phyloP scores from a whole-genome alignment of 176 grass and related monocot genomes.

The Tillandsia leiboldiana region DNA sequence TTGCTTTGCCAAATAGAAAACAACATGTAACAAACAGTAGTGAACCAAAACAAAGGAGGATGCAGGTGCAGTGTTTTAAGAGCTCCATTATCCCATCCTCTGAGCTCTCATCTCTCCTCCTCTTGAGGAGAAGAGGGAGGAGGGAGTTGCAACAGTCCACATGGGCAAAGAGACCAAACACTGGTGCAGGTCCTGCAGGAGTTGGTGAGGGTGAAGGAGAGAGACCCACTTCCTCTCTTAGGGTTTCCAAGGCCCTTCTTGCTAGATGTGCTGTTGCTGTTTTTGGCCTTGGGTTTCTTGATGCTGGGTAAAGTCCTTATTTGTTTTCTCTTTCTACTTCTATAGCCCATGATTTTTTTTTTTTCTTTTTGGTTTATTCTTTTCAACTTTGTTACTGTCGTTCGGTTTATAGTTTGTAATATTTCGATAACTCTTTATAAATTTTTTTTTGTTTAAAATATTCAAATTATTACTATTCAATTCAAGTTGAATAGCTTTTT shows the following conservation, averaged over 20 bases:
- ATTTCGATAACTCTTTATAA: no score
- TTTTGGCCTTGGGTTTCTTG: conserved; percentile 76
- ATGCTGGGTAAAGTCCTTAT: conserved; percentile 47
- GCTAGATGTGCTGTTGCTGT: conserved; percentile 40
- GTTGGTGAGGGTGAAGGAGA: neutral
- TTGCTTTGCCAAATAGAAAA: no score
- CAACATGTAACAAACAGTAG: neutral
- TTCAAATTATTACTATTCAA: no score
- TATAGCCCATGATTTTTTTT: neutral
- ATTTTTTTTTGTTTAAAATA: no score
- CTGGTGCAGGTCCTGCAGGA: neutral
- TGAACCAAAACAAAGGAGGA: conserved; percentile 6
- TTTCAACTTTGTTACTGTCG: no score
- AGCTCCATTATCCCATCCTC: conserved; percentile 3
- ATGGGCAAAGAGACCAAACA: conserved; percentile 21
- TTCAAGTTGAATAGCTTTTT: no score
- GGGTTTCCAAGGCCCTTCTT: conserved; percentile 24
- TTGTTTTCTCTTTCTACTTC: neutral
- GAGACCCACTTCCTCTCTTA: conserved; percentile 12
- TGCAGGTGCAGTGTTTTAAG: conserved; percentile 15
- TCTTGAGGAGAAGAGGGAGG: conserved; percentile 6
- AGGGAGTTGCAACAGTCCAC: conserved; percentile 4
- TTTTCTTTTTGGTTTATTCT: no score
- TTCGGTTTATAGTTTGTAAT: no score
- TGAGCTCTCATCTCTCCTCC: conserved; percentile 1